Evolutionary conservation across 805 yeast genomes (phyloP), one percentile per base, ranked within the genome.

Genomic region (Metschnikowia lochheadii): DNA sequence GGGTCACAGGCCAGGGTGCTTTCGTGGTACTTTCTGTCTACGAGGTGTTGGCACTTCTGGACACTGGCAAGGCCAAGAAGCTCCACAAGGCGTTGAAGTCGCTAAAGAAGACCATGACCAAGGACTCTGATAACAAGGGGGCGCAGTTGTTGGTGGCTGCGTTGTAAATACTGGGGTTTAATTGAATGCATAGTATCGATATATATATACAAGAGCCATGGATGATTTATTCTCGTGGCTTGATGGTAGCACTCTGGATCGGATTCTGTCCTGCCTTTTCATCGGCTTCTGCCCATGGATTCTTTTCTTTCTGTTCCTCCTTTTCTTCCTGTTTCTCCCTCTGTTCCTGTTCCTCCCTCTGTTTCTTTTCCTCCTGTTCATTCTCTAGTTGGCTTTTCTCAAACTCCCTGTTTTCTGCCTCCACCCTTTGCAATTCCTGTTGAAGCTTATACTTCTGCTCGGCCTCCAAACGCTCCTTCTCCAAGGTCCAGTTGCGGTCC

Each of bases 21-120:
- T 92, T 92, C 63, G 87, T 89, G 15, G 74, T 91, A 48, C 91
- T 89, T 45, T 81, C 96, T 0, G 69, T 89, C n/a, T 79, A 76
- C 58, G 97, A 92, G 69, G 78, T 78, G 29, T 73, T 86, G 60
- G 69, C 72, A 46, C 74, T 72, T 3, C 59, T 52, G 51, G 63
- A 68, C 42, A 62, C 68, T 23, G 63, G 68, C 46, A 69, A 73
- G 42, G 75, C 78, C 47, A 71, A 78, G 51, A 64, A 68, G 31
- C 81, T 87, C 56, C 61, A 73, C 51, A 77, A 81, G 62, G 77
- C 73, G 29, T 70, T 91, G 60, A 80, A 79, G 65, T 73, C 75
- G 51, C 60, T 73, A 44, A 72, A 76, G 61, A 79, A 78, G 55
- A 63, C 68, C 23, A 57, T 73, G 69, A 75, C 59, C 61, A 69